Evolutionary conservation across 495 filamentous ascomycete genomes (phyloP).

Genomic region (Evansstolkia leycettana): DNA sequence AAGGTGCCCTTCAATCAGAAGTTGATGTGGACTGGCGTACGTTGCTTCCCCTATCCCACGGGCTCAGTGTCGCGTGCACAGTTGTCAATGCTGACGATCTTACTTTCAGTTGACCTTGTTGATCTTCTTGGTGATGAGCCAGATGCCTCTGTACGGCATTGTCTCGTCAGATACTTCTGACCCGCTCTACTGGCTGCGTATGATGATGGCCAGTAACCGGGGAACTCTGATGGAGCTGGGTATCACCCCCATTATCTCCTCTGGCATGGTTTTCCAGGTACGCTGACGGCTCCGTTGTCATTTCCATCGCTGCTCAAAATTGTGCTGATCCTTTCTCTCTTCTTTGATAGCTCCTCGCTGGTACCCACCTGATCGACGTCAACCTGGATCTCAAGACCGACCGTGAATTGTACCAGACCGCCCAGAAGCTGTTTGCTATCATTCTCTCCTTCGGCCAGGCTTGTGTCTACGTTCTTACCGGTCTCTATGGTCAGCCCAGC

Average conservation of each 20-base stretch:
- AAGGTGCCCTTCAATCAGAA: conserved; percentile 98
- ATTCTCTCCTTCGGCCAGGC: conserved; percentile 95
- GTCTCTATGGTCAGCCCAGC: conserved; percentile 91
- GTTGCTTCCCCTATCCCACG: conserved; percentile 13
- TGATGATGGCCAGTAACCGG: conserved; percentile 99
- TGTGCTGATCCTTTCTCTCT: conserved; percentile 9
- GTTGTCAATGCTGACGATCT: conserved; percentile 21
- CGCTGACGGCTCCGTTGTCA: too few relatives aligned
- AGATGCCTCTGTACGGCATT: conserved; percentile 96
- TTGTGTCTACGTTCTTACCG: conserved; percentile 92
- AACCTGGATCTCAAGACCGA: conserved; percentile 99
- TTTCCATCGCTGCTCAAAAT: conserved; percentile 4
- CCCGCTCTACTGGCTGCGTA: conserved; percentile 98
- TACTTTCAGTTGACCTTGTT: conserved; percentile 65
- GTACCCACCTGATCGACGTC: conserved; percentile 99
- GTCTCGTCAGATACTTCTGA: conserved; percentile 95
- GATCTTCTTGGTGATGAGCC: conserved; percentile 99
- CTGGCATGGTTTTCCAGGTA: conserved; percentile 98
- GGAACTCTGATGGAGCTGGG: conserved; percentile 98
- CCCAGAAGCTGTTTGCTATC: conserved; percentile 98
- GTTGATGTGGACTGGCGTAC: conserved; percentile 95
- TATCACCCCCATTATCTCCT: conserved; percentile 98
- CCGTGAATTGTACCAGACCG: conserved; percentile 98
- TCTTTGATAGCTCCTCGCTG: conserved; percentile 62
- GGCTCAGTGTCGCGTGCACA: neutral